A percentile compares a stretch with the other conserved stretches of the same genome.
Evolutionary conservation across 192 early-diverging fungal species (phyloP).

Genomic region (Spizellomyces sp.): DNA sequence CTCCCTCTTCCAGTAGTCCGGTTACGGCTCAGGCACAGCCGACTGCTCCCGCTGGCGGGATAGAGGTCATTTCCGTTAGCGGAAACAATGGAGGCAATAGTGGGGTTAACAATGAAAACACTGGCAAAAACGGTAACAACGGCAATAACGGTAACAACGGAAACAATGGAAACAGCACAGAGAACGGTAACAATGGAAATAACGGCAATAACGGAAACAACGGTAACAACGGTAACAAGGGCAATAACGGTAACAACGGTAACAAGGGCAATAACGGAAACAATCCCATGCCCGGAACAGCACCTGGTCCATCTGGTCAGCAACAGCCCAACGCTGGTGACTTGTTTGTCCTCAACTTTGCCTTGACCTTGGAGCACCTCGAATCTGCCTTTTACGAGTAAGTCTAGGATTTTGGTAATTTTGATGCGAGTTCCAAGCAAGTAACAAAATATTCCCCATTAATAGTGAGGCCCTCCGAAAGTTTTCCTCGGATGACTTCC

Average conservation of each 20-base stretch:
- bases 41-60: no score
- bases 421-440: slow-evolving; percentile 4
- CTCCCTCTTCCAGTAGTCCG: no score
- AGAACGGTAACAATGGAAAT: neutral
- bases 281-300: no score
- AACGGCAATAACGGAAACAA: neutral
- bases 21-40: no score
- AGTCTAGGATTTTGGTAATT: neutral
- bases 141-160: slow-evolving; percentile 2
- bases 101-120: no score
- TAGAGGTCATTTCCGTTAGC: no score
- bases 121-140: neutral
- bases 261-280: neutral
- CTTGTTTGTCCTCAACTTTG: slow-evolving; percentile 51
- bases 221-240: neutral
- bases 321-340: slow-evolving; percentile 26
- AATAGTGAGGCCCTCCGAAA: slow-evolving; percentile 30
- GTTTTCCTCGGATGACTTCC: slow-evolving; percentile 34
- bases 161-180: no score
- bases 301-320: no score
- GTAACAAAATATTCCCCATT: slow-evolving; percentile 7
- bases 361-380: slow-evolving; percentile 43
- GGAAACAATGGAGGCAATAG: no score
- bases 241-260: neutral
- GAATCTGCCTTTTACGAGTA: slow-evolving; percentile 41